Percentiles rank a stretch among this genome's conserved stretches.
These are phyloP conservation scores for Salix viminalis DNA, from an alignment of 345 rosid species.

Conservation along the genomic window DNA sequence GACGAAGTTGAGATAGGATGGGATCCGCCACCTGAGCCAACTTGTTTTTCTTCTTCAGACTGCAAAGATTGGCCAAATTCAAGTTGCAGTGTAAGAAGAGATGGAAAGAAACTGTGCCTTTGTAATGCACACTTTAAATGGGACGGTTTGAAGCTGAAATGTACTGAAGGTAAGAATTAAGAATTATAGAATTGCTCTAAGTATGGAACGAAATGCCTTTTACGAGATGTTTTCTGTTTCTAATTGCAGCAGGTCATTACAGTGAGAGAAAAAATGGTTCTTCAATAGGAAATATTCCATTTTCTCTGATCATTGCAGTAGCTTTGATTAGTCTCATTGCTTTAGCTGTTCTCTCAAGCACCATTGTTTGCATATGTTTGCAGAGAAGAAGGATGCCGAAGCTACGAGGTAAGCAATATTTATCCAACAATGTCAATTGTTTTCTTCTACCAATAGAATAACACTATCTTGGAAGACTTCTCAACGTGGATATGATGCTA, in stretches of 20 bases:
- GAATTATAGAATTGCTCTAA: too few relatives aligned
- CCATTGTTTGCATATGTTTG: slow-evolving; percentile 29
- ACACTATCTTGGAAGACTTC: too few relatives aligned
- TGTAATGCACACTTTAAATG: too few relatives aligned
- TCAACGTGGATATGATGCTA: neutral
- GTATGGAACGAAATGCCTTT: too few relatives aligned
- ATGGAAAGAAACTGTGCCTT: too few relatives aligned
- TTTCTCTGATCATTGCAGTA: slow-evolving; percentile 33
- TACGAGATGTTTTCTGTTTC: neutral
- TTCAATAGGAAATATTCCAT: slow-evolving; percentile 21
- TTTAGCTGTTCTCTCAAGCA: slow-evolving; percentile 33
- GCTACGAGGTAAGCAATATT: slow-evolving; percentile 29
- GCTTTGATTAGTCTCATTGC: slow-evolving; percentile 30
- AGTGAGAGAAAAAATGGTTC: slow-evolving; percentile 23
- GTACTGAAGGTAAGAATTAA: too few relatives aligned
- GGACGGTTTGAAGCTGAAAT: too few relatives aligned
- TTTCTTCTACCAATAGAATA: neutral
- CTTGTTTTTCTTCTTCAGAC: too few relatives aligned
- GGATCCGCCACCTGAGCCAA: too few relatives aligned
- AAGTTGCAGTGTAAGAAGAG: too few relatives aligned
- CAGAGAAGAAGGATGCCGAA: slow-evolving; percentile 42
- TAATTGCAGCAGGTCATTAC: slow-evolving; percentile 3
- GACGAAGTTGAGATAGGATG: neutral
- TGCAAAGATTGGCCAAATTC: too few relatives aligned
- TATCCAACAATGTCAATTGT: slow-evolving; percentile 40